Evolutionary conservation across 2,329 filamentous ascomycete species (phyloP).

Genomic region (Dactylonectria estremocensis): DNA sequence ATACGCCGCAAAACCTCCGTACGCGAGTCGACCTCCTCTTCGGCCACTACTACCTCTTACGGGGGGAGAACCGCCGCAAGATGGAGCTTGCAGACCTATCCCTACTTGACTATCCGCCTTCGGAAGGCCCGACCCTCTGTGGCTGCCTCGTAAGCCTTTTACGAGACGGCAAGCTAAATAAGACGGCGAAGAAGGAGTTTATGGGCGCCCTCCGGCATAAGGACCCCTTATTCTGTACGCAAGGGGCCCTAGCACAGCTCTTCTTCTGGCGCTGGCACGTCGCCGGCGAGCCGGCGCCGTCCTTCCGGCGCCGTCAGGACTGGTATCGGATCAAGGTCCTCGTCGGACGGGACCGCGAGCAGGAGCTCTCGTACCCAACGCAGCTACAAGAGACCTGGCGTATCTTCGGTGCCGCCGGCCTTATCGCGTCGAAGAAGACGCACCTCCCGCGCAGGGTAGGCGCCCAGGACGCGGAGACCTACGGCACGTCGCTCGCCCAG

Average conservation of each 20-base stretch:
- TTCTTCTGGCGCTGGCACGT: no score
- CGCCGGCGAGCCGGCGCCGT: not conserved
- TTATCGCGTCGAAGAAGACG: slow-evolving; percentile 4
- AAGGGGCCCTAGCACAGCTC: slow-evolving; percentile 5
- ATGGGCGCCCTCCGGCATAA: slow-evolving; percentile 3
- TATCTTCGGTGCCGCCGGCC: slow-evolving; percentile 5
- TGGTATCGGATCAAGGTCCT: slow-evolving; percentile 3
- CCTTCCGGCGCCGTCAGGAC: not conserved
- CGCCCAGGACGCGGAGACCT: slow-evolving; percentile 5
- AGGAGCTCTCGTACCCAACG: slow-evolving; percentile 2
- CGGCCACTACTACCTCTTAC: slow-evolving; percentile 8
- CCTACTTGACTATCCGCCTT: slow-evolving; percentile 5
- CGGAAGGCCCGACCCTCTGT: no score
- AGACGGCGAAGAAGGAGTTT: slow-evolving; percentile 6
- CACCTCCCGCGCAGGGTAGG: slow-evolving; percentile 10
- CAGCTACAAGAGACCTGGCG: slow-evolving; percentile 6
- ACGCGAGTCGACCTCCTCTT: no score
- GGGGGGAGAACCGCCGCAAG: slow-evolving; percentile 5
- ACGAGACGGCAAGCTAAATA: slow-evolving; percentile 5
- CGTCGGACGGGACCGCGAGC: not conserved
- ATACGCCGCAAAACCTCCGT: no score
- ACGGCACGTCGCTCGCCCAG: not conserved
- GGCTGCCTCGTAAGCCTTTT: no score
- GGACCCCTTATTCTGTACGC: not conserved
- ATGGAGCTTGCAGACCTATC: slow-evolving; percentile 8